Base-by-base conservation (phyloP, 1,284 basidiomycete species). In the Sporisorium reilianum region DNA sequence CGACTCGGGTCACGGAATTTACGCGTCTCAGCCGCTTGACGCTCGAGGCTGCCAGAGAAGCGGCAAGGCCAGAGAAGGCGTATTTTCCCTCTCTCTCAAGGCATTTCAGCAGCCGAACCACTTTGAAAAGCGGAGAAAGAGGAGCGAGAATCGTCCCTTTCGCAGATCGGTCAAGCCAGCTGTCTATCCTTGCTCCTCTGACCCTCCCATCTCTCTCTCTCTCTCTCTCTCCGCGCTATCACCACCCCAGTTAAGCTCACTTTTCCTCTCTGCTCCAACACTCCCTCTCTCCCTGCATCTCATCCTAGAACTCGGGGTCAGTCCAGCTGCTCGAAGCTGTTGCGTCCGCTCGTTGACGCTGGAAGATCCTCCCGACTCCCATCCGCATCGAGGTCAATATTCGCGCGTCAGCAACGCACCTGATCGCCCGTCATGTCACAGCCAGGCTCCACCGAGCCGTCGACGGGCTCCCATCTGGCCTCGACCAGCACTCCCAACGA, bases 11-110 rank as follows among this genome's bases (percentile, higher is more conserved):
- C 57, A 45, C 67, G 67, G 67, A 70, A 45, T 30, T 50, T 34
- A 70, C 67, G 67, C 67, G 67, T 64, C 62, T 53, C 28, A 46
- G n/a, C n/a, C n/a, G n/a, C n/a, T n/a, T n/a, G n/a, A 18, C 38
- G 30, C 51, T 53, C 38, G 25, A 52, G 50, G 25, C 36, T 18
- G 52, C n/a, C 40, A n/a, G 11, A 8, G 38, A 52, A 59, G 41
- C 36, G 36, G 56, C 16, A 53, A 25, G 28, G 55, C 40, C 36
- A 34, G n/a, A n/a, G n/a, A 23, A 26, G 41, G 42, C 55, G 56
- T n/a, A n/a, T n/a, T n/a, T 36, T 44, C 41, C 34, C 52, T 9
- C 26, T 55, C 18, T 46, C 42, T 38, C 18, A n/a, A 32, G 45
- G 52, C 55, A 45, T 8, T 60, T 28, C 40, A 49, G 34, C 57